These are phyloP conservation scores for Priceomyces fermenticarens DNA, from an alignment of 805 yeast species.

Conservation along the genomic window DNA sequence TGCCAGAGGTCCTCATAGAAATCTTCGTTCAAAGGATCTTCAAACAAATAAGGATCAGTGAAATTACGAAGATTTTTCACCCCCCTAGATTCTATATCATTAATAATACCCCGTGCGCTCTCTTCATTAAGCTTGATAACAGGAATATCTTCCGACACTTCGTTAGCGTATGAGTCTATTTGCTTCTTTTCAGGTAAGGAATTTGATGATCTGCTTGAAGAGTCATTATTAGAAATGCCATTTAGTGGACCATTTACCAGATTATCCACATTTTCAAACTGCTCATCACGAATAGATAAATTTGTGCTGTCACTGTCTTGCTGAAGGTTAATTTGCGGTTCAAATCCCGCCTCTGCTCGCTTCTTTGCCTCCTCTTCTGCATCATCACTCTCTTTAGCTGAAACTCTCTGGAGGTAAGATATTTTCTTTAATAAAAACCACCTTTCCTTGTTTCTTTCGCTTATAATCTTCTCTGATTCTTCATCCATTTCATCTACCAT, in stretches of 20 bases:
- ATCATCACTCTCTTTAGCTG: conserved; percentile 46
- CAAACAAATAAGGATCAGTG: conserved; percentile 85
- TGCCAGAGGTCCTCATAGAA: conserved; percentile 87
- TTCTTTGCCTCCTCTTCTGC: conserved; percentile 37
- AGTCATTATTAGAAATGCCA: conserved; percentile 9
- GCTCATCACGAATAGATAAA: too few species aligned
- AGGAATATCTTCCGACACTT: conserved; percentile 27
- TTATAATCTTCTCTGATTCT: conserved; percentile 36
- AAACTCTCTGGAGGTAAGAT: conserved; percentile 65
- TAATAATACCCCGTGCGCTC: conserved; percentile 40
- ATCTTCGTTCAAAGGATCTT: conserved; percentile 79
- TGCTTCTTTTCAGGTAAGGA: conserved; percentile 3
- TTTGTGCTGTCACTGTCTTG: not conserved
- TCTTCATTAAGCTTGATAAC: conserved; percentile 43
- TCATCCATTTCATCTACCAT: conserved; percentile 34
- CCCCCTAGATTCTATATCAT: conserved; percentile 36
- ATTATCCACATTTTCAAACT: too few species aligned
- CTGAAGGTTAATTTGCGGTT: conserved; percentile 6
- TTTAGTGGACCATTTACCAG: conserved; percentile 49
- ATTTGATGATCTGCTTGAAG: not conserved
- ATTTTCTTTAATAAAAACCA: conserved; percentile 72
- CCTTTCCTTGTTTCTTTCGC: conserved; percentile 51
- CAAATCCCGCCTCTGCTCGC: conserved; percentile 32
- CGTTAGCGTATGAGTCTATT: conserved; percentile 4
- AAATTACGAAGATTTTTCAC: conserved; percentile 39